Conservation (phyloP, 306 rosid species). For the Argentina anserina region DNA sequence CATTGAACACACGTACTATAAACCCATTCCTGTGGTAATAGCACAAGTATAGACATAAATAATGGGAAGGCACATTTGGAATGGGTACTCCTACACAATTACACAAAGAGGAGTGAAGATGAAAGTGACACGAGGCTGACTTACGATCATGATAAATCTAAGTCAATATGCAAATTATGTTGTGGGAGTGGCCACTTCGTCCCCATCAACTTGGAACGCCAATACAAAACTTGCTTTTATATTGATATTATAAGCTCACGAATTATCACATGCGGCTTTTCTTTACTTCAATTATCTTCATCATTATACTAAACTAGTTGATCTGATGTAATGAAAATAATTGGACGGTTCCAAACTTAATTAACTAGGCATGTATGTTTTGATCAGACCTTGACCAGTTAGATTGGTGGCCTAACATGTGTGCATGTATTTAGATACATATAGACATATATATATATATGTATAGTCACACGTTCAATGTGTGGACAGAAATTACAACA, state of each 20-base stretch:
- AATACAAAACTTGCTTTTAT: not conserved
- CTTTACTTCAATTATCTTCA: not conserved
- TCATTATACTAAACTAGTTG: not conserved
- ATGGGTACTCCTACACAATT: not conserved
- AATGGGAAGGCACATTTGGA: not conserved
- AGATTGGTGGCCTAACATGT: constrained; percentile 45
- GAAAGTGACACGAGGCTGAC: constrained; percentile 30
- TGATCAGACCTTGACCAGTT: constrained; percentile 11
- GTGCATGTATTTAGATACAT: no score
- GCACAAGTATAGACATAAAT: no score
- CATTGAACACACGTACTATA: no score
- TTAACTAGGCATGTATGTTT: not conserved
- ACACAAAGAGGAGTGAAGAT: not conserved
- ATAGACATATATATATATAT: no score
- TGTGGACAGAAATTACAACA: no score
- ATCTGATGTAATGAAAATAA: constrained; percentile 8
- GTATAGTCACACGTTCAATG: no score
- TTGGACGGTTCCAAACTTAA: constrained; percentile 51
- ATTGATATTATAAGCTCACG: not conserved
- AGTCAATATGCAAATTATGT: constrained; percentile 37
- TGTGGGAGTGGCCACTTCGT: constrained; percentile 32
- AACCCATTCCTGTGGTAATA: no score
- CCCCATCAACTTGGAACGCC: constrained; percentile 40
- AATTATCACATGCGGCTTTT: not conserved
- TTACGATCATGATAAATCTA: constrained; percentile 9